Evolutionary conservation across 345 rosid genomes (phyloP).

Genomic region (Carallia pectinifolia): DNA sequence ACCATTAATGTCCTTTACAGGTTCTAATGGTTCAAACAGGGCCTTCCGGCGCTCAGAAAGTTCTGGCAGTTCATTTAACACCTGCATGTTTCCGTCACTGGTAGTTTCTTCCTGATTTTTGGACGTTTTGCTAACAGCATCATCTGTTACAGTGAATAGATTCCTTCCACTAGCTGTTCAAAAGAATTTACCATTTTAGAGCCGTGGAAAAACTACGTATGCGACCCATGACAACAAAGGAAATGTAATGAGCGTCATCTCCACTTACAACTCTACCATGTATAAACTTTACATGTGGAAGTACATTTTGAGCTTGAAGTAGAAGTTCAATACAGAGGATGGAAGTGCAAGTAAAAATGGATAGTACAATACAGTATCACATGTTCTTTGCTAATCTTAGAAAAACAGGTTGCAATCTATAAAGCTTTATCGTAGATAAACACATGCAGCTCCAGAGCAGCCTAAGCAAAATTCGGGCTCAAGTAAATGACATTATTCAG

Average conservation of each 20-base stretch:
- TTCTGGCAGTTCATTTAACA: conserved; percentile 30
- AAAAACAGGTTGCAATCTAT: no score
- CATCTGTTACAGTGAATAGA: conserved; percentile 41
- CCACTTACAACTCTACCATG: background rate
- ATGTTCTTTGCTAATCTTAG: no score
- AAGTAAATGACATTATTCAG: no score
- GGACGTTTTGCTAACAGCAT: conserved; percentile 38
- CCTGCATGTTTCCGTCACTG: conserved; percentile 42
- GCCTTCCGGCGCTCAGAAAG: conserved; percentile 80
- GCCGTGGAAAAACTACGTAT: background rate
- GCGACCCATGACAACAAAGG: background rate
- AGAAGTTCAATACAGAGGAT: no score
- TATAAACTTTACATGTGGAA: no score
- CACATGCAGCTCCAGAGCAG: no score
- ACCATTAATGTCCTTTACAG: conserved; percentile 45
- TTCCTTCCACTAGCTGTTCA: conserved; percentile 54
- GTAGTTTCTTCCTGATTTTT: conserved; percentile 43
- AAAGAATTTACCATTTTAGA: conserved; percentile 36
- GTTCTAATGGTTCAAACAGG: conserved; percentile 86
- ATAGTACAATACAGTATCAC: no score
- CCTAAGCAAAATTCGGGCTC: no score
- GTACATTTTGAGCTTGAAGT: background rate
- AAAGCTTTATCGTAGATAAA: no score
- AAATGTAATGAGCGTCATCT: background rate
- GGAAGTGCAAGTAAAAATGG: no score